Conservation (phyloP, 2,329 filamentous ascomycete species). For the Chaetomiaceae sp. region DNA sequence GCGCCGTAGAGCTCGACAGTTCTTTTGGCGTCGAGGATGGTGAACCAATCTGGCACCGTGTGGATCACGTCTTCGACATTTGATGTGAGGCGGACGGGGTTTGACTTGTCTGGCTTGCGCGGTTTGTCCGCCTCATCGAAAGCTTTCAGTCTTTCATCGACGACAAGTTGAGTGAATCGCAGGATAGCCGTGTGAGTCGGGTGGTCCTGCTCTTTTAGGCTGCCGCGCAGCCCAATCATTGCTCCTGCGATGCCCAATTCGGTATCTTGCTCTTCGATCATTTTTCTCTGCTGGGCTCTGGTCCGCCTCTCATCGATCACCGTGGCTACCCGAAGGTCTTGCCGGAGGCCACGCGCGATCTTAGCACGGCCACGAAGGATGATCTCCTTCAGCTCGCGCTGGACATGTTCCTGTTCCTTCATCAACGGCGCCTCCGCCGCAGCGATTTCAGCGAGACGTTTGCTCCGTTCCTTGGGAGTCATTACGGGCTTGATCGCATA, state of each 20-base stretch:
- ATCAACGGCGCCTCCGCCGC: not conserved
- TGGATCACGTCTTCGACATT: not conserved
- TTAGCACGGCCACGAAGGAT: not conserved
- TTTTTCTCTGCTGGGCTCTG: not conserved
- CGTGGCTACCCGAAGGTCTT: slow-evolving; percentile 2
- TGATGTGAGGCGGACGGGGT: not conserved
- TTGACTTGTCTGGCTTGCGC: not conserved
- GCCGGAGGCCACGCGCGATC: not conserved
- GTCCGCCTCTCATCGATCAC: not conserved
- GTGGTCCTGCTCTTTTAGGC: not conserved
- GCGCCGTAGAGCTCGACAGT: not conserved
- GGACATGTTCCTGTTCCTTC: not conserved
- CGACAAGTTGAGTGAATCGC: not conserved
- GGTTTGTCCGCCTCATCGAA: not conserved
- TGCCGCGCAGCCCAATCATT: slow-evolving; percentile 4
- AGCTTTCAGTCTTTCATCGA: not conserved
- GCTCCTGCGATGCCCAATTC: not conserved
- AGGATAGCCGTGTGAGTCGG: not conserved
- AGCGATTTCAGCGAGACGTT: not conserved
- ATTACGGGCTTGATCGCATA: not conserved
- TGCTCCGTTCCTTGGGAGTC: not conserved
- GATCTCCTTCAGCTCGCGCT: not conserved
- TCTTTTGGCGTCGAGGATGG: slow-evolving; percentile 11
- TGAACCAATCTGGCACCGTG: slow-evolving; percentile 16
- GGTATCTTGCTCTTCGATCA: not conserved